Percentiles rank a stretch among this genome's conserved stretches.
Evolutionary conservation across 2,329 filamentous ascomycete species (phyloP).

Genomic region (Colletotrichum limetticola): DNA sequence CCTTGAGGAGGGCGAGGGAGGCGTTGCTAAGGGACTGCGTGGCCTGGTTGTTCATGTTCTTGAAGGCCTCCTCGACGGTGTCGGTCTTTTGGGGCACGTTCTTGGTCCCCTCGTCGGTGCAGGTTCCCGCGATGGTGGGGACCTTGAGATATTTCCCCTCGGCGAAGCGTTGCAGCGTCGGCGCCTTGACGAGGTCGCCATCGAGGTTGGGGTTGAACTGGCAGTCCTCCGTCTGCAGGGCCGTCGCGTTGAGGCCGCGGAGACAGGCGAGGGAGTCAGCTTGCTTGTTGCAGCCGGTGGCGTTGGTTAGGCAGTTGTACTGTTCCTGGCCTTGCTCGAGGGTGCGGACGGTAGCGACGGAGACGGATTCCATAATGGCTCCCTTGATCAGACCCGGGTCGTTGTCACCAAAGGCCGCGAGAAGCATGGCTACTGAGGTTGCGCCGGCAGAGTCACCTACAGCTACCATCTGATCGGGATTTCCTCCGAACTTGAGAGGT

Average conservation of each 20-base stretch:
- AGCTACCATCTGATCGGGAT: conserved; percentile 74
- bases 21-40: conserved; percentile 44
- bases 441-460: conserved; percentile 77
- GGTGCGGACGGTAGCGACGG: conserved; percentile 58
- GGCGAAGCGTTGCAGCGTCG: conserved; percentile 59
- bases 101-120: conserved; percentile 50
- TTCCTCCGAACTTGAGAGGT: conserved; percentile 70
- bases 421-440: conserved; percentile 71
- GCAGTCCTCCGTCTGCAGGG: conserved; percentile 37
- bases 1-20: conserved; percentile 45
- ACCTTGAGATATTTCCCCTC: conserved; percentile 63
- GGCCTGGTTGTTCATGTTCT: conserved; percentile 49
- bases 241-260: conserved; percentile 33
- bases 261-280: conserved; percentile 58
- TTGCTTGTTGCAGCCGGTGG: conserved; percentile 54
- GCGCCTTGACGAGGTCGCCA: conserved; percentile 59
- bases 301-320: conserved; percentile 56
- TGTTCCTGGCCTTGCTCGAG: conserved; percentile 56
- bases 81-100: conserved; percentile 44
- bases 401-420: conserved; percentile 64
- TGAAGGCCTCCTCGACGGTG: conserved; percentile 45
- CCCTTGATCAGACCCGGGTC: conserved; percentile 62
- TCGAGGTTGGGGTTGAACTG: conserved; percentile 58
- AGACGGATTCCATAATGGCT: conserved; percentile 61
- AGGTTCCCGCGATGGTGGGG: conserved; percentile 60